Evolutionary conservation across 768 basidiomycete genomes (phyloP).

Genomic region (Amyloporia xantha): DNA sequence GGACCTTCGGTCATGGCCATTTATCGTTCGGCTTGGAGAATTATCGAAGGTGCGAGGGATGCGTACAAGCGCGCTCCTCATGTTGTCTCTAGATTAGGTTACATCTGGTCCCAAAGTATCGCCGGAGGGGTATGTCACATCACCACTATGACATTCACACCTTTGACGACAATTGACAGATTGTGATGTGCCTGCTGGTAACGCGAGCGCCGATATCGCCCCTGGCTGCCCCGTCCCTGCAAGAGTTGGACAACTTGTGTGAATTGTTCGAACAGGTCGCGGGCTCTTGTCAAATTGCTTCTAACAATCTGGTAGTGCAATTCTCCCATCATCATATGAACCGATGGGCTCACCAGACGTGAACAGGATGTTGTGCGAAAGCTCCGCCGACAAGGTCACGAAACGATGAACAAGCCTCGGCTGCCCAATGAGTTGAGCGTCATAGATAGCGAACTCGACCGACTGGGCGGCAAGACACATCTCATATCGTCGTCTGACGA

Average conservation of each 20-base stretch:
- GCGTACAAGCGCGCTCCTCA: slow-evolving; percentile 35
- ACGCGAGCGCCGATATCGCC: slow-evolving; percentile 31
- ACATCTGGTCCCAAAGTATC: slow-evolving; percentile 62
- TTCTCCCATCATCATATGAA: neutral
- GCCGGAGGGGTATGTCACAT: slow-evolving; percentile 54
- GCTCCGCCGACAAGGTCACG: slow-evolving; percentile 25
- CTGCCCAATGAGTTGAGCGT: slow-evolving; percentile 3
- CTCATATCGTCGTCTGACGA: slow-evolving; percentile 13
- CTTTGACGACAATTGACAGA: too few species aligned
- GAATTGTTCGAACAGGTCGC: slow-evolving; percentile 26
- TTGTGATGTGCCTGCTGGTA: slow-evolving; percentile 32
- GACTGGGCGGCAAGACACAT: slow-evolving; percentile 27
- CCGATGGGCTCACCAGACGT: neutral
- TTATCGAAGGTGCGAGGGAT: slow-evolving; percentile 45
- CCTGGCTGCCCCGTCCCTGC: slow-evolving; percentile 29
- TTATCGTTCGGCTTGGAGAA: slow-evolving; percentile 65
- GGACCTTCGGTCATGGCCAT: slow-evolving; percentile 65
- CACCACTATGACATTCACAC: too few species aligned
- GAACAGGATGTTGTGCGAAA: slow-evolving; percentile 25
- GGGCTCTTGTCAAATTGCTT: slow-evolving; percentile 17
- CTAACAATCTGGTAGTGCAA: slow-evolving; percentile 24
- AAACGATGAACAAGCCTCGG: slow-evolving; percentile 19
- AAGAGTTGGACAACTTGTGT: slow-evolving; percentile 27
- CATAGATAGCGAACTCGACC: slow-evolving; percentile 24
- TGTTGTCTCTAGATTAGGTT: slow-evolving; percentile 37